Evolutionary conservation across 2,329 filamentous ascomycete genomes (phyloP).

Genomic region (Venturia oleaginea): DNA sequence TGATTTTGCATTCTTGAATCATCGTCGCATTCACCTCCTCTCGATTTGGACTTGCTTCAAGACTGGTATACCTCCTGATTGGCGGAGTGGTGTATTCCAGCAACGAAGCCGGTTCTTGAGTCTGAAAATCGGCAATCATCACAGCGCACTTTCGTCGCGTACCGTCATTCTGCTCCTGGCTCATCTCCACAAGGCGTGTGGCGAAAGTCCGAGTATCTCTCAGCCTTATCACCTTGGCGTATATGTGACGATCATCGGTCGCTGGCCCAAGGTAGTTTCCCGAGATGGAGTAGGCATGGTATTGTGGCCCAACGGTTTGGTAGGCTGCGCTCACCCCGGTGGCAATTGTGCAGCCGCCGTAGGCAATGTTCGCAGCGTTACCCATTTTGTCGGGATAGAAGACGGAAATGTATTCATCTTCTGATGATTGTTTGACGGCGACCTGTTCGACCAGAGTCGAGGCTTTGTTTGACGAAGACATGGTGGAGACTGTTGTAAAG

Average conservation of each 20-base stretch:
- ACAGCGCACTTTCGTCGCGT: slow-evolving; percentile 33
- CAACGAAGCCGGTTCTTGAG: slow-evolving; percentile 27
- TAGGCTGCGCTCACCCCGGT: slow-evolving; percentile 35
- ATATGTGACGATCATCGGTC: slow-evolving; percentile 30
- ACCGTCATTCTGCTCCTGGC: slow-evolving; percentile 32
- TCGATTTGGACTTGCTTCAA: slow-evolving; percentile 21
- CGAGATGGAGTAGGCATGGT: slow-evolving; percentile 38
- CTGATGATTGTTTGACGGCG: background rate
- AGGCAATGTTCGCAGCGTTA: slow-evolving; percentile 31
- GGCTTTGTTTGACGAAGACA: background rate
- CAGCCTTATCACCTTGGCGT: slow-evolving; percentile 28
- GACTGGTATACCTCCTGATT: slow-evolving; percentile 22
- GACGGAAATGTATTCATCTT: slow-evolving; percentile 4
- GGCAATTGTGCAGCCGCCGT: slow-evolving; percentile 37
- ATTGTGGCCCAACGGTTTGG: slow-evolving; percentile 28
- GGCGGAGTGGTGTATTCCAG: slow-evolving; percentile 34
- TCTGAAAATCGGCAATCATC: slow-evolving; percentile 40
- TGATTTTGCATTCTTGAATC: slow-evolving; percentile 20
- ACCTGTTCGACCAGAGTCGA: background rate
- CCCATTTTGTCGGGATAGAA: slow-evolving; percentile 29
- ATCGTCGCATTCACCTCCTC: slow-evolving; percentile 17
- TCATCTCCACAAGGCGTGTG: slow-evolving; percentile 38
- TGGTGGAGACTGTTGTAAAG: background rate
- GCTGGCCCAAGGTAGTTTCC: slow-evolving; percentile 42
- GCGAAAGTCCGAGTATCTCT: slow-evolving; percentile 41